Percentiles rank a stretch among this genome's conserved stretches.
These are phyloP conservation scores for Solanum lycopersicoides DNA, from an alignment of 257 asterid genomes.

Conservation along the genomic window DNA sequence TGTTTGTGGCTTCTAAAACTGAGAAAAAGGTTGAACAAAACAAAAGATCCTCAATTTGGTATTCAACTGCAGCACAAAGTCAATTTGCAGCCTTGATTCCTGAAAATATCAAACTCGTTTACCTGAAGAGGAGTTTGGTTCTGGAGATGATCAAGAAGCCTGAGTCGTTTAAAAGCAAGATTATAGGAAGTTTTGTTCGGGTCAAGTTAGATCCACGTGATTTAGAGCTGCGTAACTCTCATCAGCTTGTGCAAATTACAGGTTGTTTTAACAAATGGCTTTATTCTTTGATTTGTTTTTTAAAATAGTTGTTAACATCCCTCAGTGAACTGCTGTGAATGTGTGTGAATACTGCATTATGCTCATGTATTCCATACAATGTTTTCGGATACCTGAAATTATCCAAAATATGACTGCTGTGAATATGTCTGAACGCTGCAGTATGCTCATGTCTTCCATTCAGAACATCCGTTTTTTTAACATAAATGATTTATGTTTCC, in stretches of 20 bases:
- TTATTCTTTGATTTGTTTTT: neutral
- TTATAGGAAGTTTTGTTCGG: conserved; percentile 10
- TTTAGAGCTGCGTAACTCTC: conserved; percentile 17
- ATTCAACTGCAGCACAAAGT: conserved; percentile 9
- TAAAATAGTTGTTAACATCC: neutral
- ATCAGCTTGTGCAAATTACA: conserved; percentile 66
- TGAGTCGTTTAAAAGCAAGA: neutral
- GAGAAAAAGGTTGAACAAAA: conserved; percentile 5
- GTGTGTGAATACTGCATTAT: neutral
- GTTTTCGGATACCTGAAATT: neutral
- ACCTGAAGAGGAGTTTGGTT: conserved; percentile 13
- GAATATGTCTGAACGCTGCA: neutral
- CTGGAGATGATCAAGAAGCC: conserved; percentile 28
- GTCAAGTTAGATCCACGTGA: conserved; percentile 37
- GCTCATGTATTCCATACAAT: neutral
- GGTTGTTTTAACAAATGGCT: conserved; percentile 22
- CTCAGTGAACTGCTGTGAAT: neutral
- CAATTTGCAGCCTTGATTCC: conserved; percentile 42
- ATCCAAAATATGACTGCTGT: neutral
- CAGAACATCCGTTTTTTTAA: neutral
- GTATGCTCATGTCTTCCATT: neutral
- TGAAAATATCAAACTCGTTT: conserved; percentile 67
- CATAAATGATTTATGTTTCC: neutral
- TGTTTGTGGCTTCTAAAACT: conserved; percentile 8
- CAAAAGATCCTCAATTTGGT: neutral